A percentile compares a stretch with the other conserved stretches of the same genome.
Conservation (phyloP, 306 rosid species). For the Hippophae rhamnoides region DNA sequence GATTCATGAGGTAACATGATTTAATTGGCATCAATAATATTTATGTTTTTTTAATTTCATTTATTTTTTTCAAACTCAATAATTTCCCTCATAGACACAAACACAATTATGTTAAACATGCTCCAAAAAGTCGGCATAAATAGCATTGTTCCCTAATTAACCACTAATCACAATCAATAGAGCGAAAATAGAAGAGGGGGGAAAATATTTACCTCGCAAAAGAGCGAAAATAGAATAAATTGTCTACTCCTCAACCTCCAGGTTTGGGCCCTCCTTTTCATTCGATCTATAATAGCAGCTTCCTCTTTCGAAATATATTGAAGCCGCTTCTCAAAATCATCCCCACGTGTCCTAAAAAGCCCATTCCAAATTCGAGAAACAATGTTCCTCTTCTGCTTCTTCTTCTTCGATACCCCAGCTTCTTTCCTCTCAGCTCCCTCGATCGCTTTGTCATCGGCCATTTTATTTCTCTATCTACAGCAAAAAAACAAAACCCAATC, state of each 20-base stretch:
- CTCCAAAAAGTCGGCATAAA: no score
- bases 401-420: constrained; percentile 26
- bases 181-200: background rate
- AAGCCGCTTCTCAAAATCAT: constrained; percentile 93
- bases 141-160: background rate
- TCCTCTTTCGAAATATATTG: constrained; percentile 83
- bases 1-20: no score
- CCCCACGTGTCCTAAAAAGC: constrained; percentile 55
- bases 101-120: no score
- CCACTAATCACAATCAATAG: background rate
- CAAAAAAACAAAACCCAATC: background rate
- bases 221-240: constrained; percentile 48
- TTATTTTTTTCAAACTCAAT: no score
- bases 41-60: no score
- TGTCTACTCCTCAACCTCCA: constrained; percentile 47
- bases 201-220: constrained; percentile 53
- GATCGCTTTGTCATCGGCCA: constrained; percentile 65
- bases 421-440: constrained; percentile 58
- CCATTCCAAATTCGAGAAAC: constrained; percentile 61
- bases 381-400: constrained; percentile 47
- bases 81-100: no score
- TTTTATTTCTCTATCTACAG: constrained; percentile 4
- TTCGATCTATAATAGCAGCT: constrained; percentile 52
- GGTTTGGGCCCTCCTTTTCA: constrained; percentile 54
- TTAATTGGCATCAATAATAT: no score